Conservation (phyloP, 2,329 filamentous ascomycete genomes). For the Ramularia endophylla region DNA sequence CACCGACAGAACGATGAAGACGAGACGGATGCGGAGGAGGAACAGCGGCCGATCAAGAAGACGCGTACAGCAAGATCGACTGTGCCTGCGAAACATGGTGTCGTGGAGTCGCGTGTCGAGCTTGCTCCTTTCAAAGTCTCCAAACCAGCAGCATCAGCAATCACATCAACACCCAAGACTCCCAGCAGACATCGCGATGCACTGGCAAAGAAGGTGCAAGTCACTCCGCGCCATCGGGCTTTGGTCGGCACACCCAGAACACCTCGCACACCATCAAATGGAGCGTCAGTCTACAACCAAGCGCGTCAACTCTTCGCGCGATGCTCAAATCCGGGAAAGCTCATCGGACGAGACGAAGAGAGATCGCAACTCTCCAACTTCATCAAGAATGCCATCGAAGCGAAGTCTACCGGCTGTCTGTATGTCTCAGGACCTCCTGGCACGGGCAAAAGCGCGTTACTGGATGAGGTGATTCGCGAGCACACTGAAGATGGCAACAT, state of each 20-base stretch:
- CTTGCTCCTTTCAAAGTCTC: conserved; percentile 42
- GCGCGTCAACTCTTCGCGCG: conserved; percentile 84
- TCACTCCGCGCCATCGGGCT: conserved; percentile 79
- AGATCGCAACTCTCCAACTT: conserved; percentile 62
- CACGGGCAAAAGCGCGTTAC: conserved; percentile 93
- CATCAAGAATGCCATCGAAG: conserved; percentile 56
- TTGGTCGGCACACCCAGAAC: conserved; percentile 74
- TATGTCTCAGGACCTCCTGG: conserved; percentile 95
- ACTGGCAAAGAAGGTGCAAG: conserved; percentile 59
- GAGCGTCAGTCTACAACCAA: conserved; percentile 73
- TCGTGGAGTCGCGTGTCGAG: conserved; percentile 36
- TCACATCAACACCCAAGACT: conserved; percentile 54
- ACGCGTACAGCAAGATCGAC: conserved; percentile 29
- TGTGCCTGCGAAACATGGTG: conserved; percentile 45
- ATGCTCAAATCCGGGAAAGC: conserved; percentile 64
- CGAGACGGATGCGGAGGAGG: conserved; percentile 32
- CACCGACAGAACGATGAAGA: conserved; percentile 36
- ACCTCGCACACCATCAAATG: conserved; percentile 59
- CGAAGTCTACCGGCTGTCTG: conserved; percentile 67
- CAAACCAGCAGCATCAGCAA: conserved; percentile 27
- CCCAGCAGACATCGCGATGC: conserved; percentile 70
- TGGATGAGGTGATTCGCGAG: conserved; percentile 68
- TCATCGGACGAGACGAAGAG: conserved; percentile 72
- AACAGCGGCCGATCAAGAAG: conserved; percentile 28
- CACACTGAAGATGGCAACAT: conserved; percentile 49